Evolutionary conservation across 1,284 basidiomycete genomes (phyloP), one percentile per base, ranked within the genome.

Genomic region (Lentinus polychrous): DNA sequence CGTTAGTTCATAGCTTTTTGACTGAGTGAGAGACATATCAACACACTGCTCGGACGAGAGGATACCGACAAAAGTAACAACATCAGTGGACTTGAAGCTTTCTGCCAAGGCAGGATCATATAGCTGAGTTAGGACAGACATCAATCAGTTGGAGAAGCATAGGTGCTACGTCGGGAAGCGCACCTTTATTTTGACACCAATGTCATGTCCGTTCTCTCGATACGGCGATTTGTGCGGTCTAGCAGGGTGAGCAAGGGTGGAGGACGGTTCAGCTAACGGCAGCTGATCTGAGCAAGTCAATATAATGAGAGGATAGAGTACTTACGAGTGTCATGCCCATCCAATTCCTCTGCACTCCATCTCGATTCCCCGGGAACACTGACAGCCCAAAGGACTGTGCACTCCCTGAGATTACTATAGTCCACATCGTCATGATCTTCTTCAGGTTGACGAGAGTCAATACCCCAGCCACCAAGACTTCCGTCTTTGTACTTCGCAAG

Each of bases 151-250:
- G 39, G 42, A 38, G 18, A 20, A 40, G 15, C 33, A 17, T 20
- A 15, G 22, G 38, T 43, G 37, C 18, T 23, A 31, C 4, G 8
- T 23, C 11, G n/a, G n/a, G 10, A 47, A n/a, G 33, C 56, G 24
- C 55, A 84, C 85, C 72, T 88, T 89, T 55, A 86, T 65, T 62
- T 85, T 82, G 2, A 78, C 72, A 8, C 83, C 86, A 10, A 86
- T 57, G 58, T 87, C 82, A 8, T 69, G 34, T 2, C 20, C 52
- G 11, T 60, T 59, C n/a, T 65, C 65, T 7, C 75, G 68, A 14
- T 78, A 53, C 11, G 86, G 85, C 56, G 73, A 86, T 57, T 89
- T 90, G 61, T 87, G 76, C 2, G 78, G 62, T 45, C 66, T 69
- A n/a, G 59, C 49, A 35, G 68, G 52, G 1, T 48, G 51, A 43